Percentiles rank a stretch among this genome's conserved stretches.
phyloP scores from a whole-genome alignment of 164 flowering plant species.

The Pachysandra terminalis region DNA sequence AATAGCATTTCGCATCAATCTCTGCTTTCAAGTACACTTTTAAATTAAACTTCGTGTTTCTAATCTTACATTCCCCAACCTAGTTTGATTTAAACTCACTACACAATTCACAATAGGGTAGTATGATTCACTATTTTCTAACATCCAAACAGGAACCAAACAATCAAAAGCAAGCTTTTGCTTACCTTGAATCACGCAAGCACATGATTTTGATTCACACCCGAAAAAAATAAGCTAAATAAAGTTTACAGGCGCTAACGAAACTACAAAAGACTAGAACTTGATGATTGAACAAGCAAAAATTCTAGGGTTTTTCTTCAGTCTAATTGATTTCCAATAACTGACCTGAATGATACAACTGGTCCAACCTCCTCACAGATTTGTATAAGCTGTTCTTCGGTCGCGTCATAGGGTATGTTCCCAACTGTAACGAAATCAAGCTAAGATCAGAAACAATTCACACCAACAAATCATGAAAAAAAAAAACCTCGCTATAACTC shows the following conservation, averaged over 20 bases:
- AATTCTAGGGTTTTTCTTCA: background rate
- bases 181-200: no score
- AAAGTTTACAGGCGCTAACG: background rate
- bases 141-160: no score
- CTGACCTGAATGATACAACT: conserved; percentile 92
- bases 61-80: no score
- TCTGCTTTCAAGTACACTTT: no score
- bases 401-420: conserved; percentile 96
- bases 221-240: background rate
- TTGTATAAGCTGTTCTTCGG: conserved; percentile 90
- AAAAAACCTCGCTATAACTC: background rate
- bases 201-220: no score
- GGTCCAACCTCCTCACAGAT: conserved; percentile 99
- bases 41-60: no score
- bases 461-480: background rate
- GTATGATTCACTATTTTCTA: no score
- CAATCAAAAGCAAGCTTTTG: no score
- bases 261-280: background rate
- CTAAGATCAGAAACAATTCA: background rate
- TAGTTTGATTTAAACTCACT: no score
- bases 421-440: conserved; percentile 54
- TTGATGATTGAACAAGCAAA: background rate
- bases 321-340: background rate
- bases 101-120: no score
- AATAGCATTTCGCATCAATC: no score